Conservation (phyloP, 352 stramenopile genomes). For the Phytophthora foliorum region DNA sequence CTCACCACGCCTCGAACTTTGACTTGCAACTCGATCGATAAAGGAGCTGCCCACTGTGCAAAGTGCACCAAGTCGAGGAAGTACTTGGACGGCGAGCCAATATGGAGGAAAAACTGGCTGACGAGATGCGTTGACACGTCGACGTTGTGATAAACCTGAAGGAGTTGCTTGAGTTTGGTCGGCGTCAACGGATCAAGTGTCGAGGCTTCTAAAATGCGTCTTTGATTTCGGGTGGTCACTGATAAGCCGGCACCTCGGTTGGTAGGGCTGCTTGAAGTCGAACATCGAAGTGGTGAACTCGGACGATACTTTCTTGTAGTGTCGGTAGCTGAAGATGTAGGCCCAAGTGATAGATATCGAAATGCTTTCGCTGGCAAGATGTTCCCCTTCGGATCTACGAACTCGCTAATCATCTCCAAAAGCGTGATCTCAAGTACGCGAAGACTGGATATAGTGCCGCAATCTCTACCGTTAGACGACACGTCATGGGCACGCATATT, state of each 20-base stretch:
- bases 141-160: conserved; percentile 41
- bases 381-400: conserved; percentile 26
- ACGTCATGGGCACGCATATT: not conserved
- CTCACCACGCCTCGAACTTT: conserved; percentile 47
- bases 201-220: conserved; percentile 31
- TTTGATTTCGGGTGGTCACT: conserved; percentile 11
- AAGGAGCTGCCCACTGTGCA: conserved; percentile 49
- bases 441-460: conserved; percentile 34
- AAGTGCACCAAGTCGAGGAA: conserved; percentile 59
- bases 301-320: not conserved
- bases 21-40: conserved; percentile 40
- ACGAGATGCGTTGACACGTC: conserved; percentile 54
- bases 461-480: not conserved
- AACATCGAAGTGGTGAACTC: conserved; percentile 16
- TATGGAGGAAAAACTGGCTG: conserved; percentile 64
- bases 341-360: conserved; percentile 36
- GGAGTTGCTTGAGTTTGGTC: conserved; percentile 41
- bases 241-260: conserved; percentile 12
- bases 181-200: conserved; percentile 50
- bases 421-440: conserved; percentile 47
- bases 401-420: conserved; percentile 38
- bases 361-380: conserved; percentile 42
- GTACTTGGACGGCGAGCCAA: conserved; percentile 50
- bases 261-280: conserved; percentile 6
- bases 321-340: not conserved